Conservation (phyloP, 352 stramenopile species). For the Aphanomyces stellatus region DNA sequence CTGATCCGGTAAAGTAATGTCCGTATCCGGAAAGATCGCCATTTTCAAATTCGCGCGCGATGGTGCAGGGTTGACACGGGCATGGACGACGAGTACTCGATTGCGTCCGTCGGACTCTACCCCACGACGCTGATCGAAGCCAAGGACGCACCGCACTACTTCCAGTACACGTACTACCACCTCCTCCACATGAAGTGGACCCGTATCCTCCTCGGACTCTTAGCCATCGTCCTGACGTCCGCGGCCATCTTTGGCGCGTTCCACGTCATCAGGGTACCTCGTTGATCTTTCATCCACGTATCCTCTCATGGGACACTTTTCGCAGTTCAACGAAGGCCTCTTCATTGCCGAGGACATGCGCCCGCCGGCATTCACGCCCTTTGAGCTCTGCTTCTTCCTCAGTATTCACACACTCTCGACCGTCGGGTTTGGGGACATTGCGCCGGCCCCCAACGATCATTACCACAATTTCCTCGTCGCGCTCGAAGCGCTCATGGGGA, state of each 20-base stretch:
- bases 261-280: not conserved
- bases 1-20: too few species aligned
- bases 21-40: too few species aligned
- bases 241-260: not conserved
- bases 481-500: conserved; percentile 62
- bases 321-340: not conserved
- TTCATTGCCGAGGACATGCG: not conserved
- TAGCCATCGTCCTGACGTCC: not conserved
- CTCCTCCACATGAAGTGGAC: not conserved
- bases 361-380: conserved; percentile 23
- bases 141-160: not conserved
- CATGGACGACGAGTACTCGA: too few species aligned
- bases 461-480: conserved; percentile 80
- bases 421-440: conserved; percentile 72
- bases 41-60: too few species aligned
- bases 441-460: conserved; percentile 32
- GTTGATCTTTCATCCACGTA: not conserved
- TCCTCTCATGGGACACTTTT: too few species aligned
- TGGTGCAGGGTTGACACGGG: too few species aligned
- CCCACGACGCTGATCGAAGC: too few species aligned
- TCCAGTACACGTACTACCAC: conserved; percentile 14
- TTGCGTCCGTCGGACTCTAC: too few species aligned
- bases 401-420: conserved; percentile 75
- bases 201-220: not conserved
- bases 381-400: conserved; percentile 70